Base-by-base conservation (phyloP, 768 basidiomycete species). In the Lactarius hatsudake region DNA sequence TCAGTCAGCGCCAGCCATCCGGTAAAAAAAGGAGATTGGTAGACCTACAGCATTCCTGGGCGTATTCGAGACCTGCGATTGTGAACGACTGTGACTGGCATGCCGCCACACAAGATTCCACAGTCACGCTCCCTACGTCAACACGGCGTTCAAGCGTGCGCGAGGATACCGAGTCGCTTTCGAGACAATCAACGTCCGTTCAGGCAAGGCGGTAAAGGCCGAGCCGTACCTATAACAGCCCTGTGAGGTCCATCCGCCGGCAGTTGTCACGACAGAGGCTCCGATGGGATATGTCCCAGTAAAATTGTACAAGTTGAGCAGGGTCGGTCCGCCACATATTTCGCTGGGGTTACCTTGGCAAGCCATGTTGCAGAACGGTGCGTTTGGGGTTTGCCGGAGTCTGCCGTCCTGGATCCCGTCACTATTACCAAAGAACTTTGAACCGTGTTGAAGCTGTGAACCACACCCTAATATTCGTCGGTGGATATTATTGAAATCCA, bases 141-240 rank as follows among this genome's bases (percentile, higher is more conserved):
- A 68, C 59, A 60, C 36, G 54, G 26, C 42, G 63, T n/a, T 48
- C 53, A 23, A 57, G 53, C 40, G 59, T 65, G 63, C 32, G 64
- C 32, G 51, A 28, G 30, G 34, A 28, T 18, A 38, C 38, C 30
- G n/a, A 38, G 10, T 68, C 53, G 57, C 67, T 59, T 51, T 45
- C 12, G 32, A 28, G 36, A 2, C 23, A 10, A 34, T 30, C 18
- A 59, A 4, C 5, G 13, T 5, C 1, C 8, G 6, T 8, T 32
- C 32, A 32, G 7, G 6, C 32, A 32, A 30, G 30, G 32, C 8
- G 32, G 6, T 32, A 7, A 32, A 32, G 6, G 6, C 32, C 7
- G 32, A 32, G n/a, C 7, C 18, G 45, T 17, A 59, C 56, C 56
- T 57, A 36, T 32, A 57, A 18, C 56, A 57, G 6, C 56, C 56